These are phyloP conservation scores for Drechmeria coniospora DNA, from an alignment of 2,329 filamentous ascomycete species.

Conservation along the genomic window DNA sequence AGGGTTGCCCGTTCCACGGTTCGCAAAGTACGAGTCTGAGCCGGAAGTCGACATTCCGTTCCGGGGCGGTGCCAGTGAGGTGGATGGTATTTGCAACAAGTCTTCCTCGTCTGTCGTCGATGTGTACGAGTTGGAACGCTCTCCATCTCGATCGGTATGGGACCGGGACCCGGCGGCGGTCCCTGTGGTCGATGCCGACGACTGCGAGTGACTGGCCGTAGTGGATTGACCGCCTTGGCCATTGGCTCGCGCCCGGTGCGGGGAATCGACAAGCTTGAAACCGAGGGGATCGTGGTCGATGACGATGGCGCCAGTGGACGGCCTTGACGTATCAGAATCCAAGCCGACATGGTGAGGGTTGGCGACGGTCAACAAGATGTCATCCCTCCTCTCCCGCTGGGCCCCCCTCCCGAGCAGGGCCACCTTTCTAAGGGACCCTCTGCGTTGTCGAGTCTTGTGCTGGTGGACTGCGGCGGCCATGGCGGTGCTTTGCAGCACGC, in stretches of 20 bases:
- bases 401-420: slow-evolving; percentile 64
- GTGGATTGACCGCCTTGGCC: slow-evolving; percentile 24
- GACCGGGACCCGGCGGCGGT: slow-evolving; percentile 1
- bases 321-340: slow-evolving; percentile 6
- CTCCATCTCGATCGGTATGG: slow-evolving; percentile 8
- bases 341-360: slow-evolving; percentile 16
- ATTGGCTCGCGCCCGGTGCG: slow-evolving; percentile 30
- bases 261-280: slow-evolving; percentile 30
- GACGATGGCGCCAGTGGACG: slow-evolving; percentile 8
- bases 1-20: slow-evolving; percentile 24
- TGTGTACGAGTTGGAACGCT: slow-evolving; percentile 27
- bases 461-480: slow-evolving; percentile 20
- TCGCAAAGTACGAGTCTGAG: slow-evolving; percentile 47
- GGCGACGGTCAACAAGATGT: slow-evolving; percentile 28
- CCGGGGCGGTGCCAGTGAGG: slow-evolving; percentile 26
- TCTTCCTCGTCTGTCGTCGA: slow-evolving; percentile 74
- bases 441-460: slow-evolving; percentile 48
- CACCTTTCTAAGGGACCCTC: slow-evolving; percentile 76
- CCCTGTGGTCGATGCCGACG: slow-evolving; percentile 7
- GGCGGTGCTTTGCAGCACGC: slow-evolving; percentile 8
- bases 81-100: slow-evolving; percentile 45
- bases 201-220: slow-evolving; percentile 5
- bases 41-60: slow-evolving; percentile 31
- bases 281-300: slow-evolving; percentile 22
- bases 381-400: slow-evolving; percentile 42